A percentile compares a stretch with the other conserved stretches of the same genome.
These are phyloP conservation scores for Debaryomyces udenii DNA, from an alignment of 1,139 yeast species.

Conservation along the genomic window DNA sequence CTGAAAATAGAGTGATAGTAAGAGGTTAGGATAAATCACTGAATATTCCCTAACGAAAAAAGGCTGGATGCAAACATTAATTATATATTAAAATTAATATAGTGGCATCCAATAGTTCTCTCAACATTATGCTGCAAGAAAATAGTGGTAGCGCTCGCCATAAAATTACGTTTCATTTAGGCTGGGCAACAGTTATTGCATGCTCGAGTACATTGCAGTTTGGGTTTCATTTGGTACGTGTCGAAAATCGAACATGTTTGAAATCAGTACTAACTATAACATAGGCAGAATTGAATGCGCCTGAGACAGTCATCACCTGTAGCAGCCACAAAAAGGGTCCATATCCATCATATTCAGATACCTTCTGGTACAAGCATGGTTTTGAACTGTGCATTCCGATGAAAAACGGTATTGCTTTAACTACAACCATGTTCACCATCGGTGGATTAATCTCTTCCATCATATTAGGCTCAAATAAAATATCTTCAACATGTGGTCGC, in stretches of 20 bases:
- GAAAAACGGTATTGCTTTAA: slow-evolving; percentile 26
- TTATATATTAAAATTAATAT: too few species aligned
- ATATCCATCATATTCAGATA: slow-evolving; percentile 24
- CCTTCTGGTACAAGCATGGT: slow-evolving; percentile 31
- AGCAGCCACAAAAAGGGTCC: slow-evolving; percentile 27
- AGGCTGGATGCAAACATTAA: too few species aligned
- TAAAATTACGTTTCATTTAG: slow-evolving; percentile 30
- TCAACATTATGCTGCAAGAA: neutral
- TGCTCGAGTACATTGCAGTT: slow-evolving; percentile 81
- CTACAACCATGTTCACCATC: slow-evolving; percentile 41
- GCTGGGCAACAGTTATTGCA: slow-evolving; percentile 47
- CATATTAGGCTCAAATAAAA: slow-evolving; percentile 32
- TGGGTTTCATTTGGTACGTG: slow-evolving; percentile 69
- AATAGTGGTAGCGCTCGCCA: slow-evolving; percentile 22
- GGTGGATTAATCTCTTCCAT: slow-evolving; percentile 41
- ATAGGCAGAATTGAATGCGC: slow-evolving; percentile 79
- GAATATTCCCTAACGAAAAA: too few species aligned
- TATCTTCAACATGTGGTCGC: slow-evolving; percentile 32
- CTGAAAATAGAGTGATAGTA: too few species aligned
- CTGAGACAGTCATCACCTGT: slow-evolving; percentile 64
- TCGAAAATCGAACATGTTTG: neutral
- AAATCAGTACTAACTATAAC: neutral
- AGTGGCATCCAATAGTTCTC: too few species aligned
- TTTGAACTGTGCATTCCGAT: slow-evolving; percentile 35
- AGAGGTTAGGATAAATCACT: too few species aligned